Conservation (phyloP, 1,284 basidiomycete genomes). For the Cronartium ribicola region DNA sequence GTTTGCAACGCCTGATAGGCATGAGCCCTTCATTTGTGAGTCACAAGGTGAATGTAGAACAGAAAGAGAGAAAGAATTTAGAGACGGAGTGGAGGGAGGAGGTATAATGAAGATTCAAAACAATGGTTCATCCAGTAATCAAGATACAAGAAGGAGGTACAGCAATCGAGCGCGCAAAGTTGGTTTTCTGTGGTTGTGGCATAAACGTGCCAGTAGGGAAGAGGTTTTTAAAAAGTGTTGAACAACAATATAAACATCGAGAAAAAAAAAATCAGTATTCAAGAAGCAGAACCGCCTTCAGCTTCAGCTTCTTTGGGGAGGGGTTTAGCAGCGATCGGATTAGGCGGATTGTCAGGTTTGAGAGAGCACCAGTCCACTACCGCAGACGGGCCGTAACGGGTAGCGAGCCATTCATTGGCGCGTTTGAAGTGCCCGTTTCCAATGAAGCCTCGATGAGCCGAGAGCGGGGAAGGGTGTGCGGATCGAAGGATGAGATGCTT, state of each 20-base stretch:
- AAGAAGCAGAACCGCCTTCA: not conserved
- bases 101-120: not conserved
- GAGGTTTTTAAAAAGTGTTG: not conserved
- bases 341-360: not conserved
- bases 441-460: conserved; percentile 51
- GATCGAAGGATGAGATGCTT: conserved; percentile 51
- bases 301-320: too few relatives aligned
- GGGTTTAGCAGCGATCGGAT: not conserved
- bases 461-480: conserved; percentile 51
- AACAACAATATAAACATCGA: not conserved
- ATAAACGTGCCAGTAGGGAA: too few relatives aligned
- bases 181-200: too few relatives aligned
- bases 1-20: not conserved
- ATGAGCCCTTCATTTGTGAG: not conserved
- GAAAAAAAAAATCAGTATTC: not conserved
- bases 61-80: not conserved
- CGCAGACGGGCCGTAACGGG: conserved; percentile 48
- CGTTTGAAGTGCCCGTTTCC: conserved; percentile 52
- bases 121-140: not conserved
- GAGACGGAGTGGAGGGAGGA: not conserved
- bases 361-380: conserved; percentile 48
- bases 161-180: not conserved
- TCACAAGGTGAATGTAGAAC: not conserved
- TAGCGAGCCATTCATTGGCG: conserved; percentile 51
- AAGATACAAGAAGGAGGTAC: not conserved